Conservation (phyloP, 495 filamentous ascomycete species). For the Tuber calosporum region DNA sequence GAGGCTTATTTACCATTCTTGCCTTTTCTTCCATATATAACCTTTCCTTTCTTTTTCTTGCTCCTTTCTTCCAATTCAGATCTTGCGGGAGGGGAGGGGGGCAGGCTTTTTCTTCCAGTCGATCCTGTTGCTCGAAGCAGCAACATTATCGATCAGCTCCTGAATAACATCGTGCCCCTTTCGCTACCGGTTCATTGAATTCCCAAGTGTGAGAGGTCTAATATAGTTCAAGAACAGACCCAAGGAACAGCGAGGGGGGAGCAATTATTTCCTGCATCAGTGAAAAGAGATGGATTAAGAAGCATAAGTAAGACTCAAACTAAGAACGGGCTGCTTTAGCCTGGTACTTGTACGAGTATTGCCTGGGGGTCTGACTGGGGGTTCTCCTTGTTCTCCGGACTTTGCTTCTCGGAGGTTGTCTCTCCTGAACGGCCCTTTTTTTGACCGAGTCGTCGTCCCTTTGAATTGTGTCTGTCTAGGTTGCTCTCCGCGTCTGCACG, state of each 20-base stretch:
- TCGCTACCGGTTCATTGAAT: slow-evolving; percentile 16
- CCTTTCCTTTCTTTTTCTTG: background rate
- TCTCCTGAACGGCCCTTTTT: background rate
- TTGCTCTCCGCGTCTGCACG: background rate
- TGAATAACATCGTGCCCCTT: slow-evolving; percentile 27
- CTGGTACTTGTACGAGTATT: too few relatives aligned
- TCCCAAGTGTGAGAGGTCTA: slow-evolving; percentile 18
- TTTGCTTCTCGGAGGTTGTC: background rate
- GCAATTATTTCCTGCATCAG: slow-evolving; percentile 7
- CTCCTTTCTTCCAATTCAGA: background rate
- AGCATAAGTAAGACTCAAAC: slow-evolving; percentile 4
- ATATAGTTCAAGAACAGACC: slow-evolving; percentile 15
- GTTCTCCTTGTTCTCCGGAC: slow-evolving; percentile 24
- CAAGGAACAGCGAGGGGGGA: slow-evolving; percentile 12
- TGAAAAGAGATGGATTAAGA: slow-evolving; percentile 18
- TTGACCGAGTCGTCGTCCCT: background rate
- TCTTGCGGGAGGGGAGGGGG: background rate
- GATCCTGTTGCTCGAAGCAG: background rate
- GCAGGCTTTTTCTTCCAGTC: background rate
- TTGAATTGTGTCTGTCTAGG: background rate
- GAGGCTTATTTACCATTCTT: background rate
- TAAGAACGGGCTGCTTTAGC: slow-evolving; percentile 15
- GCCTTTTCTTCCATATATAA: background rate
- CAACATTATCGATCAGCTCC: background rate
- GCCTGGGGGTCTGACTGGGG: slow-evolving; percentile 20